Percentiles rank a stretch among this genome's conserved stretches.
Evolutionary conservation across 2,329 filamentous ascomycete genomes (phyloP).

Genomic region (Pleurostoma richardsiae): DNA sequence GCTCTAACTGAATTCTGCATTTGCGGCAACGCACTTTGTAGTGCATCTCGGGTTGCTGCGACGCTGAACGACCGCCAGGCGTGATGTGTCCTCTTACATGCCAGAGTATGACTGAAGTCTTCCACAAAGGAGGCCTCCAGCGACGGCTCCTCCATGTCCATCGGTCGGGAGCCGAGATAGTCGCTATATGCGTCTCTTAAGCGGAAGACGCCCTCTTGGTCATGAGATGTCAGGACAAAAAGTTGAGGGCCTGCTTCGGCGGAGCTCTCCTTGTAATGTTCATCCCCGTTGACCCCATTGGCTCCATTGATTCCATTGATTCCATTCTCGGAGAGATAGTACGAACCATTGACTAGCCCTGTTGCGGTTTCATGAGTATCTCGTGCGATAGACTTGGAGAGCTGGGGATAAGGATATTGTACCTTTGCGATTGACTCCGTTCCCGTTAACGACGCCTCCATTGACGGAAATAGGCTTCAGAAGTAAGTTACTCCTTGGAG

Average conservation of each 20-base stretch:
- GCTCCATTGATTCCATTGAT: background rate
- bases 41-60: background rate
- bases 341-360: background rate
- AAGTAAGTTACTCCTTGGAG: background rate
- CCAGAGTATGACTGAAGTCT: background rate
- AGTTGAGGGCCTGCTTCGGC: background rate
- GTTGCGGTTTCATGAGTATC: background rate
- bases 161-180: constrained; percentile 1
- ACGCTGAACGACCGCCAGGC: background rate
- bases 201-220: constrained; percentile 4
- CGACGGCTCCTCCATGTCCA: background rate
- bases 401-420: too few species aligned
- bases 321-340: too few species aligned
- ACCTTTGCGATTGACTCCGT: too few species aligned
- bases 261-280: background rate
- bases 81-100: background rate
- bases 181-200: background rate
- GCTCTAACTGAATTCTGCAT: background rate
- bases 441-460: too few species aligned
- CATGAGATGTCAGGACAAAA: constrained; percentile 4
- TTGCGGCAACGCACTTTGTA: background rate
- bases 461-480: background rate
- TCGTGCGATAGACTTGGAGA: background rate
- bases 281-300: background rate
- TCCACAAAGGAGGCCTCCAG: background rate